These are phyloP conservation scores for Gossypium laxum DNA, from an alignment of 441 rosid species.

Conservation along the genomic window DNA sequence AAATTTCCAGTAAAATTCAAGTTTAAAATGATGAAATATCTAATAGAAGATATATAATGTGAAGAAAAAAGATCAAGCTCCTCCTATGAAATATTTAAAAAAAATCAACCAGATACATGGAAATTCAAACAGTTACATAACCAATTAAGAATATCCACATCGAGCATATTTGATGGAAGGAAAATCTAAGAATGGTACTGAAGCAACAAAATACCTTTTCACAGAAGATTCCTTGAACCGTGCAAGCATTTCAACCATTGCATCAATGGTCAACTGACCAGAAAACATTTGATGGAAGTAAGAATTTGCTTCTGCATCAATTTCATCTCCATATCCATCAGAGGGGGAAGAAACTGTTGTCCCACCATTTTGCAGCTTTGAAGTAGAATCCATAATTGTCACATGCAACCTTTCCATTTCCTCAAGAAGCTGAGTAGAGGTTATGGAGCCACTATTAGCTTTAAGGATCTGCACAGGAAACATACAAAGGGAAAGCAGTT, in stretches of 20 bases:
- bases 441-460: constrained; percentile 41
- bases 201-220: constrained; percentile 40
- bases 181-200: not conserved
- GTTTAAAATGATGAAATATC: not conserved
- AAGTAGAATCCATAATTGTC: constrained; percentile 42
- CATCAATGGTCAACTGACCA: constrained; percentile 68
- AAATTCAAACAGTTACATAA: not conserved
- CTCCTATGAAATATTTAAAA: not conserved
- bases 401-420: constrained; percentile 64
- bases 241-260: constrained; percentile 96
- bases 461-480: constrained; percentile 49
- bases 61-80: not conserved
- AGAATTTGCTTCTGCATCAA: constrained; percentile 89
- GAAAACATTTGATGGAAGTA: constrained; percentile 94
- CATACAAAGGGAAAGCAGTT: not conserved
- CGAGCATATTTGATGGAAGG: not conserved
- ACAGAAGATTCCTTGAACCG: constrained; percentile 79
- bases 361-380: constrained; percentile 67
- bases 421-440: constrained; percentile 52
- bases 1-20: not conserved
- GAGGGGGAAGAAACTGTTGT: constrained; percentile 54
- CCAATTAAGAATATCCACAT: not conserved
- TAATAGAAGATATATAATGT: not conserved
- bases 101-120: not conserved
- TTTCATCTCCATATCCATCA: constrained; percentile 66